Evolutionary conservation across 2,329 filamentous ascomycete species (phyloP).

Genomic region (Hypoxylon sp.): DNA sequence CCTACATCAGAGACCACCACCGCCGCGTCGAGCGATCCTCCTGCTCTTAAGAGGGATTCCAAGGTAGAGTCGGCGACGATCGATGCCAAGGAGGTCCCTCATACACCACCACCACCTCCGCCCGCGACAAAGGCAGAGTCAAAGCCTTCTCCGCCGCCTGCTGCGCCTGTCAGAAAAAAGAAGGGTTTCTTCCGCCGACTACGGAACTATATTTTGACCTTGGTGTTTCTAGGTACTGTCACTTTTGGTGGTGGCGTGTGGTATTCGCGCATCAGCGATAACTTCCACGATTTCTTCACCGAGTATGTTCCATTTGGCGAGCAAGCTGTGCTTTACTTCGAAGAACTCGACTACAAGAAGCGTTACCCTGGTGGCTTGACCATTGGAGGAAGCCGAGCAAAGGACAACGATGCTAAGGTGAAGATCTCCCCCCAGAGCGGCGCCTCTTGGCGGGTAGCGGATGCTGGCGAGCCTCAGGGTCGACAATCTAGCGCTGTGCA

Average conservation of each 20-base stretch:
- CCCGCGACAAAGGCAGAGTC: constrained; percentile 45
- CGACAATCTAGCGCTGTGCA: constrained; percentile 45
- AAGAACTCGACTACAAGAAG: constrained; percentile 92
- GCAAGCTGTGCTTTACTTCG: constrained; percentile 92
- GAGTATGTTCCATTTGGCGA: constrained; percentile 96
- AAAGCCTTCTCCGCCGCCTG: constrained; percentile 49
- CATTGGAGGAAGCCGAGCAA: constrained; percentile 60
- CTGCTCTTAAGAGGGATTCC: constrained; percentile 47
- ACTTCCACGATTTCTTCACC: constrained; percentile 99
- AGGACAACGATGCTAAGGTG: constrained; percentile 73
- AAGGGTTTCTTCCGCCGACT: constrained; percentile 76
- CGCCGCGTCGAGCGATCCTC: constrained; percentile 55
- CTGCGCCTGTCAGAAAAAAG: constrained; percentile 62
- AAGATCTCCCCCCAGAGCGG: constrained; percentile 88
- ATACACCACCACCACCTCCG: constrained; percentile 52
- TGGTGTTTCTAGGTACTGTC: constrained; percentile 78
- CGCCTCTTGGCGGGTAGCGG: constrained; percentile 68
- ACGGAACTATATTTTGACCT: constrained; percentile 77
- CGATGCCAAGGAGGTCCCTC: constrained; percentile 50
- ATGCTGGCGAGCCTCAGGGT: constrained; percentile 41
- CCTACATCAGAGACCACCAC: constrained; percentile 63
- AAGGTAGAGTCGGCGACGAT: constrained; percentile 51
- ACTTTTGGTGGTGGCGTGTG: constrained; percentile 89
- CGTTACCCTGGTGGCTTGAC: constrained; percentile 69
- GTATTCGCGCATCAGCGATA: constrained; percentile 93